Evolutionary conservation across 2,329 filamentous ascomycete species (phyloP).

Genomic region (Stromatinia cepivora): DNA sequence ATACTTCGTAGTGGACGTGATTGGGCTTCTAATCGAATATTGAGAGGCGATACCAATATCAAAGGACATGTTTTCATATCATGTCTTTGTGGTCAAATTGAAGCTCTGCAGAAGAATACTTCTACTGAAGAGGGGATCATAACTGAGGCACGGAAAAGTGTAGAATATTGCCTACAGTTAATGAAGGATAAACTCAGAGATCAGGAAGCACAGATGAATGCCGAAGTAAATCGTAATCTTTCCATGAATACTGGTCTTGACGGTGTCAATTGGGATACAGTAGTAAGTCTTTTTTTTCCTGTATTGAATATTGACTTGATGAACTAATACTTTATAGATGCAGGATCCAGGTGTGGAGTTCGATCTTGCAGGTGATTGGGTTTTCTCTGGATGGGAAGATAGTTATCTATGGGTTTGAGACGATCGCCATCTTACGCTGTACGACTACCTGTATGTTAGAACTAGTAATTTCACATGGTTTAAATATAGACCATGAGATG

Average conservation of each 20-base stretch:
- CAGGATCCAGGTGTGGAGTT: conserved; percentile 29
- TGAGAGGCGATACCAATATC: conserved; percentile 48
- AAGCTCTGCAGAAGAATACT: conserved; percentile 35
- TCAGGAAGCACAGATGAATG: conserved; percentile 13
- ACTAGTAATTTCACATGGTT: background rate
- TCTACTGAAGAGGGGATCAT: conserved; percentile 26
- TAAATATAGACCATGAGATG: background rate
- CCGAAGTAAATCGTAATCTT: background rate
- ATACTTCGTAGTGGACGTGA: background rate
- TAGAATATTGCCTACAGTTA: conserved; percentile 28
- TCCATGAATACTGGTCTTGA: background rate
- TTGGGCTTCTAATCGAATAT: conserved; percentile 31
- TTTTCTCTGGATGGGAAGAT: conserved; percentile 24
- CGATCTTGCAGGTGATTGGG: conserved; percentile 22
- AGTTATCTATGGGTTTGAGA: background rate
- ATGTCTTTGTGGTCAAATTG: conserved; percentile 46
- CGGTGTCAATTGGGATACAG: background rate
- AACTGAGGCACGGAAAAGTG: conserved; percentile 29
- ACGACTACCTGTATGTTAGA: background rate
- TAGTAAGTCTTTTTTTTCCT: background rate
- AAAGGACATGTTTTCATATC: conserved; percentile 46
- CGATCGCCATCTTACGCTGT: no score
- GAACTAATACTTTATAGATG: conserved; percentile 11
- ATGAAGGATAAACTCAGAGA: conserved; percentile 21
- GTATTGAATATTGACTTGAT: background rate